phyloP scores from a whole-genome alignment of 2,329 filamentous ascomycete genomes.

The Colletotrichum lindemuthianum region DNA sequence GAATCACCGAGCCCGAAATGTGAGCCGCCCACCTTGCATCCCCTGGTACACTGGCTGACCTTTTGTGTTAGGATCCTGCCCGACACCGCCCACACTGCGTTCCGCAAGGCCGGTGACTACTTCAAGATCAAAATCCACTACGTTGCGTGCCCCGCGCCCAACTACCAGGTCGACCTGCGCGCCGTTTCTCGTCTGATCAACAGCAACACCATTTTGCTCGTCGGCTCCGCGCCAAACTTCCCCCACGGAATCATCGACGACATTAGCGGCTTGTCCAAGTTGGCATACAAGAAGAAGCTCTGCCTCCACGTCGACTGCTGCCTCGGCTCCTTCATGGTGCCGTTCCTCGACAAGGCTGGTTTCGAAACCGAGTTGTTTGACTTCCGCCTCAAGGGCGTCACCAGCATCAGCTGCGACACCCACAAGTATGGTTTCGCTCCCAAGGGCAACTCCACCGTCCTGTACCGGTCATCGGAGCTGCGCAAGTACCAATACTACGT shows the following conservation, averaged over 20 bases:
- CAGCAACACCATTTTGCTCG: constrained; percentile 90
- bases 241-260: constrained; percentile 98
- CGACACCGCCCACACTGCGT: constrained; percentile 93
- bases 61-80: constrained; percentile 79
- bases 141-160: constrained; percentile 85
- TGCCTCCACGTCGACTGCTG: constrained; percentile 98
- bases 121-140: constrained; percentile 96
- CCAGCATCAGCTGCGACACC: constrained; percentile 94
- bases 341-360: constrained; percentile 91
- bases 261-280: constrained; percentile 83
- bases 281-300: constrained; percentile 81
- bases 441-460: constrained; percentile 92
- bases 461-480: constrained; percentile 84
- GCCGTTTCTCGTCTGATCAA: constrained; percentile 88
- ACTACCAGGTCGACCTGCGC: constrained; percentile 83
- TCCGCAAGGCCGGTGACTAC: constrained; percentile 94
- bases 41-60: neutral
- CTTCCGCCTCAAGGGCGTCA: constrained; percentile 93
- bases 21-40: constrained; percentile 53
- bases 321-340: constrained; percentile 92
- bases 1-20: constrained; percentile 95
- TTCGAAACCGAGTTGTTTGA: constrained; percentile 91
- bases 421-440: constrained; percentile 99
- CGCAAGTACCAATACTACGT: constrained; percentile 97
- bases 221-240: constrained; percentile 96